phyloP scores from a whole-genome alignment of 306 rosid species.

The Fagus sylvatica region DNA sequence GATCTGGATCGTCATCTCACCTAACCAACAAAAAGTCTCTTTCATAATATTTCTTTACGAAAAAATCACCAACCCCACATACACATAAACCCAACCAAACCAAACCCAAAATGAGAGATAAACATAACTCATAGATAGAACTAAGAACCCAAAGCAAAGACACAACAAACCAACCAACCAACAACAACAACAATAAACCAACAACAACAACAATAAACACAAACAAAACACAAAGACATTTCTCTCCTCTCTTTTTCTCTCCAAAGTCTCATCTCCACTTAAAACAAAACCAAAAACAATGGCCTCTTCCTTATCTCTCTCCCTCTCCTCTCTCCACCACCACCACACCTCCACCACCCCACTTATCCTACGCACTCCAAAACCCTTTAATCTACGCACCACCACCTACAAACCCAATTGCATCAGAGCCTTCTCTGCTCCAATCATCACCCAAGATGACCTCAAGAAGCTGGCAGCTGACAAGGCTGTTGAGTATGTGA shows the following conservation, averaged over 20 bases:
- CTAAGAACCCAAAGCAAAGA: neutral
- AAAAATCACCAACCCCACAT: neutral
- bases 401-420: constrained; percentile 19
- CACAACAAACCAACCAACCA: no score
- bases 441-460: constrained; percentile 71
- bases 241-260: neutral
- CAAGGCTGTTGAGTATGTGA: constrained; percentile 77
- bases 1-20: neutral
- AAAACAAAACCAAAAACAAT: constrained; percentile 18
- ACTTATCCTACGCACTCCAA: constrained; percentile 50
- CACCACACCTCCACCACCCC: constrained; percentile 47
- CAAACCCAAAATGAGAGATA: neutral
- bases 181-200: neutral
- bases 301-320: constrained; percentile 66
- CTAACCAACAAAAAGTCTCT: constrained; percentile 1
- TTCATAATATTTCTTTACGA: neutral
- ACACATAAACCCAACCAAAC: neutral
- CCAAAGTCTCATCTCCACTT: neutral
- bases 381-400: constrained; percentile 46
- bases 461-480: constrained; percentile 86
- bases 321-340: constrained; percentile 54
- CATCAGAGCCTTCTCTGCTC: constrained; percentile 55
- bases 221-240: neutral
- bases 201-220: neutral
- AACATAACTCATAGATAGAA: neutral